Evolutionary conservation across 1,284 basidiomycete species (phyloP).

Genomic region (Crepidotus sp.): DNA sequence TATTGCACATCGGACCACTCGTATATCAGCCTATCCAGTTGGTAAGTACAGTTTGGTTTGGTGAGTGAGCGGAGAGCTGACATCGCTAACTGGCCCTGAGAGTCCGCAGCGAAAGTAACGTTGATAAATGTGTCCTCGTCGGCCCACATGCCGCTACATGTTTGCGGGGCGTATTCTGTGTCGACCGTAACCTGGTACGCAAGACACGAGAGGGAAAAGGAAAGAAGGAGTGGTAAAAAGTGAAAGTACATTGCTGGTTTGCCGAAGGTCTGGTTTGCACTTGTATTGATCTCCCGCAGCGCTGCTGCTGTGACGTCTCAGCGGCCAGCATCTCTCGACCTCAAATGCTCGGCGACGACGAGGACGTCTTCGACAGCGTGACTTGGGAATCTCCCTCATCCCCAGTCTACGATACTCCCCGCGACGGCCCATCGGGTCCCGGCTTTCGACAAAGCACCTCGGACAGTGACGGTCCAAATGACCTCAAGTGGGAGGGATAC

Average conservation of each 20-base stretch:
- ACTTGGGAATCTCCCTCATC: conserved; percentile 73
- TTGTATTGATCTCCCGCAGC: conserved; percentile 12
- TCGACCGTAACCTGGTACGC: conserved; percentile 63
- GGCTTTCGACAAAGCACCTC: conserved; percentile 71
- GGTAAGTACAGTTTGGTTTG: background rate
- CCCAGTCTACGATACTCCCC: conserved; percentile 40
- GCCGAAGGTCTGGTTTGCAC: conserved; percentile 25
- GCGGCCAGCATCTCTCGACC: background rate
- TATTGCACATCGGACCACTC: conserved; percentile 87
- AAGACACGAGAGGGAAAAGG: conserved; percentile 23
- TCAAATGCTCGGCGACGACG: conserved; percentile 67
- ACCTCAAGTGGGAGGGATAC: conserved; percentile 86
- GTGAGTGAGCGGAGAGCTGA: background rate
- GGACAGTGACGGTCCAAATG: conserved; percentile 56
- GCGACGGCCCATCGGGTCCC: conserved; percentile 44
- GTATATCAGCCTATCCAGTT: conserved; percentile 60
- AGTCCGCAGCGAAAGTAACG: conserved; percentile 75
- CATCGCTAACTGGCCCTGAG: conserved; percentile 85
- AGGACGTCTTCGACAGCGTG: conserved; percentile 79
- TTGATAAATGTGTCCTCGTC: conserved; percentile 76
- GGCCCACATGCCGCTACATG: conserved; percentile 94
- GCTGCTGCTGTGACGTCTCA: background rate
- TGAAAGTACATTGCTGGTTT: conserved; percentile 11
- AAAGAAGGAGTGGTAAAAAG: conserved; percentile 28
- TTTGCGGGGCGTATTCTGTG: conserved; percentile 46